Evolutionary conservation across 768 basidiomycete species (phyloP), one percentile per base, ranked within the genome.

Genomic region (Lactarius tabidus): DNA sequence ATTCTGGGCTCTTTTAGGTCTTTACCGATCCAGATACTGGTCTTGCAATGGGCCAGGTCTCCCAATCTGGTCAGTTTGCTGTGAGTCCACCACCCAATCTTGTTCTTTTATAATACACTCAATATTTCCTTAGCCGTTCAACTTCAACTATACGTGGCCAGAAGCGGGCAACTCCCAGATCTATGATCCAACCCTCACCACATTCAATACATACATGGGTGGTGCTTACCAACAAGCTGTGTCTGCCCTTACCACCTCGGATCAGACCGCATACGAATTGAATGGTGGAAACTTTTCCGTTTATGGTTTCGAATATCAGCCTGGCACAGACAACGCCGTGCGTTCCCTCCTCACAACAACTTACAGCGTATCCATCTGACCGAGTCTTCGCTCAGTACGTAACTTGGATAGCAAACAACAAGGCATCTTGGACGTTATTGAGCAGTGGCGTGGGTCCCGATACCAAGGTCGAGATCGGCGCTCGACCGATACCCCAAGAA

Each of bases 191-290:
- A 28, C 5, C 4, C 1, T 36, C 7, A 54, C 65, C 8, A 0
- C 1, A 17, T 28, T 43, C 6, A 93, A 93, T 71, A 64, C 82
- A 6, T 94, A 90, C 72, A 80, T 76, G 20, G 95, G 95, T 51
- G 90, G 89, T 56, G 82, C 81, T 10, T 91, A 83, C 72, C 95
- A 96, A 74, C 91, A 95, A 71, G 89, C 93, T 2, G 88, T 88
- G 0, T 94, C 92, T 6, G 86, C 78, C 23, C 78, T 93, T 17
- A 81, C 87, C 0, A 64, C 69, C 14, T 91, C 91, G 18, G 28
- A 67, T 15, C 64, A 51, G 15, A 33, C 55, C 0, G 33, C 78
- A 70, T 81, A 81, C 70, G 69, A 69, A 72, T 71, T 41, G n/a
- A 71, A 59, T 26, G 73, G 71, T 12, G 75, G 75, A 3, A 74